phyloP scores from a whole-genome alignment of 345 rosid genomes.

The Brassica cretica region DNA sequence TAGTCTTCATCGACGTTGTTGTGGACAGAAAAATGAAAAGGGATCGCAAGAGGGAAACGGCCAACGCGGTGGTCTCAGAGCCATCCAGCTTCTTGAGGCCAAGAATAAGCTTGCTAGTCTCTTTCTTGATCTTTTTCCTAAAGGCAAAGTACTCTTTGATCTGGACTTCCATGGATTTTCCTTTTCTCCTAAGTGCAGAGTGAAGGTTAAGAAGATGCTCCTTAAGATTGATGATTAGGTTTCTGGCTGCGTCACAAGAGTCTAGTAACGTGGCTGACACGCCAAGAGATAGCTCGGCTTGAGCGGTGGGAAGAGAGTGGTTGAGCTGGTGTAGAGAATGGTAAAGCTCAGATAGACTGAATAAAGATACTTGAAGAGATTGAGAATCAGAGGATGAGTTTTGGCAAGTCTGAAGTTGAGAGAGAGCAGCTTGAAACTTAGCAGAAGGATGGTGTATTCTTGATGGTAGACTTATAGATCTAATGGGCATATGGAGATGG shows the following conservation, averaged over 20 bases:
- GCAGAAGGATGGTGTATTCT: conserved; percentile 49
- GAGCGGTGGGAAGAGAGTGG: conserved; percentile 36
- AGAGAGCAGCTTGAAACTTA: conserved; percentile 50
- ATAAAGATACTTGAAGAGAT: conserved; percentile 39
- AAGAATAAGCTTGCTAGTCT: conserved; percentile 44
- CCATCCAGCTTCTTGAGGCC: conserved; percentile 46
- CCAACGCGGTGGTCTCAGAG: conserved; percentile 4
- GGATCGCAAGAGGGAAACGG: conserved; percentile 39
- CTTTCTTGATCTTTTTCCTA: conserved; percentile 58
- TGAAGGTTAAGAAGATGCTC: conserved; percentile 51
- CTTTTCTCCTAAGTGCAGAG: conserved; percentile 51
- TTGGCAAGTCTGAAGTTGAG: conserved; percentile 44
- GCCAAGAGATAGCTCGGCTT: conserved; percentile 48
- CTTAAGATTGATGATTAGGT: conserved; percentile 37
- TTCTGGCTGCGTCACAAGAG: conserved; percentile 44
- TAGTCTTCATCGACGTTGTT: conserved; percentile 29
- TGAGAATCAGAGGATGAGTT: conserved; percentile 34
- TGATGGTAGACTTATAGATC: conserved; percentile 61
- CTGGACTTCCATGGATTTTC: conserved; percentile 39
- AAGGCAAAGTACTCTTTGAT: conserved; percentile 52
- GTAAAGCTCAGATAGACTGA: conserved; percentile 53
- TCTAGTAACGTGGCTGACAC: conserved; percentile 50
- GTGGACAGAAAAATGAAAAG: conserved; percentile 49
- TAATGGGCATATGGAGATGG: conserved; percentile 37
- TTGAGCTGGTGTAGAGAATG: conserved; percentile 42